phyloP scores from a whole-genome alignment of 1,284 basidiomycete genomes.

The Apiotrichum domesticum region DNA sequence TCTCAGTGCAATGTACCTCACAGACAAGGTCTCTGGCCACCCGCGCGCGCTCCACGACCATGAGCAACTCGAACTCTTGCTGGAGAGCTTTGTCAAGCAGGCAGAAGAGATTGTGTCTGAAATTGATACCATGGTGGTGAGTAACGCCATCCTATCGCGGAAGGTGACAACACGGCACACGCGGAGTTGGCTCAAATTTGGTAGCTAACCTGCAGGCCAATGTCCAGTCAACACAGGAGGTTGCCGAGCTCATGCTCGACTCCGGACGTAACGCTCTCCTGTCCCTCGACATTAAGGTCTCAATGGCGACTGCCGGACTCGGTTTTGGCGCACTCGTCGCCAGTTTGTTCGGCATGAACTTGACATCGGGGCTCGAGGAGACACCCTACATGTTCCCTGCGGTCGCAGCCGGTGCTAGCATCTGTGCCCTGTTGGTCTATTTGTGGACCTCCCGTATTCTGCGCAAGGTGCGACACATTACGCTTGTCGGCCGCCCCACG shows the following conservation, averaged over 20 bases:
- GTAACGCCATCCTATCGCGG: not conserved
- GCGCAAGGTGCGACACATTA: constrained; percentile 39
- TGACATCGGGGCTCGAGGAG: constrained; percentile 48
- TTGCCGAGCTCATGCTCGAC: constrained; percentile 93
- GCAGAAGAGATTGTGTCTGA: constrained; percentile 93
- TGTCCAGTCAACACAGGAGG: constrained; percentile 93
- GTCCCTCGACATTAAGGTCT: constrained; percentile 85
- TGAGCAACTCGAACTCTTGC: constrained; percentile 83
- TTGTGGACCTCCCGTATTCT: constrained; percentile 37
- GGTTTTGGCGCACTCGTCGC: constrained; percentile 88
- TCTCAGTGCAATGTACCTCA: constrained; percentile 84
- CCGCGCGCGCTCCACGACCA: constrained; percentile 66
- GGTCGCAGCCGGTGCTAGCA: constrained; percentile 35
- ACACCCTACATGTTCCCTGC: constrained; percentile 45
- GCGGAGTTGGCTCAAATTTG: not conserved
- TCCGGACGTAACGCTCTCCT: constrained; percentile 90
- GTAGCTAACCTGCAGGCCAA: constrained; percentile 54
- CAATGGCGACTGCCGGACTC: constrained; percentile 89
- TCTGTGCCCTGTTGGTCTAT: constrained; percentile 37
- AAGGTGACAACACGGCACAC: not conserved
- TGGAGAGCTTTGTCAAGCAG: constrained; percentile 92
- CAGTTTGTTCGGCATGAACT: constrained; percentile 94
- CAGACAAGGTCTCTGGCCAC: constrained; percentile 62
- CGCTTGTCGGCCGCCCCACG: constrained; percentile 19
- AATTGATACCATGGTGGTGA: constrained; percentile 76